phyloP scores from a whole-genome alignment of 306 rosid genomes.

The barrel medic (Medicago truncatula) region MtrunA17r5.0-ANR NC_053045.1:60756001-60756500 shows the following conservation, averaged over 20 bases:
- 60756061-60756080: neutral
- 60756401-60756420: slow-evolving; percentile 1
- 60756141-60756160: neutral
- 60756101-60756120: neutral
- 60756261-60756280: neutral
- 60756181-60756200: neutral
- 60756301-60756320: neutral
- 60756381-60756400: slow-evolving; percentile 8
- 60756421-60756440: neutral
- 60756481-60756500: slow-evolving; percentile 11
- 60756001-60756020: neutral
- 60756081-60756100: neutral
- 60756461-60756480: slow-evolving; percentile 25
- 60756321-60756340: slow-evolving; percentile 6
- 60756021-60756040: neutral
- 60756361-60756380: neutral
- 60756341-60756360: neutral
- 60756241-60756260: slow-evolving; percentile 8
- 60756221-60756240: slow-evolving; percentile 14
- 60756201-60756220: slow-evolving; percentile 7
- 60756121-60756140: neutral
- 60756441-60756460: neutral
- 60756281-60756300: slow-evolving; percentile 8
- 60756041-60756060: neutral
- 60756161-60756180: slow-evolving; percentile 2